Evolutionary conservation across 768 basidiomycete genomes (phyloP), one percentile per base, ranked within the genome.

Genomic region (Solioccasus polychromus): DNA sequence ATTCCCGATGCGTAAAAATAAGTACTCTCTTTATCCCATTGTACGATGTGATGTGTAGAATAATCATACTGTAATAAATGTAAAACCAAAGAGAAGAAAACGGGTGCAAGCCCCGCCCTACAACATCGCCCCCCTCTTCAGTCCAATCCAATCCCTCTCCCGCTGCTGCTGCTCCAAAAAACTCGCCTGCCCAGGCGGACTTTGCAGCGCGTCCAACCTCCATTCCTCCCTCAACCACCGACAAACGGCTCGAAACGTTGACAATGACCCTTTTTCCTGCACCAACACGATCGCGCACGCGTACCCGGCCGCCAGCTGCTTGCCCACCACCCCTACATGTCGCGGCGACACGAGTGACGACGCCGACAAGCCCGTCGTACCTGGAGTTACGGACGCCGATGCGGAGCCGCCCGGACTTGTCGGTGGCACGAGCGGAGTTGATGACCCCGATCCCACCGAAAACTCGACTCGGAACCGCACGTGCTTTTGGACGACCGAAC

Each of bases 221-320:
- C 90, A 92, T 51, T 80, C 77, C 31, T 82, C 79, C 59, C 83
- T 78, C 54, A 94, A 63, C 52, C 78, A 77, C 59, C 78, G 78
- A 72, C 85, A 89, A 10, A 92, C 73, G 5, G 75, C 70, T 64
- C 83, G 85, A 72, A 96, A 95, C 36, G 88, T 84, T 44, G 90
- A 85, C 60, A 87, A 76, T 6, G 92, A 89, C 20, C 94, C 94
- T 66, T 92, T 96, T 72, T 96, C 93, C 52, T 89, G 83, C 19
- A 88, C 77, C 55, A 98, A 69, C 44, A 83, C 81, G 50, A 94
- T 77, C 34, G 80, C 81, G 34, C 86, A 88, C 44, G 72, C 62
- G 53, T 72, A 79, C n/a, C 58, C 64, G 9, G 45, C 42, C 25
- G 48, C 44, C 25, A 61, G 26, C 4, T 64, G 62, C 36, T 55